Evolutionary conservation across 2,329 filamentous ascomycete species (phyloP).

Genomic region (Penicillium sp.): DNA sequence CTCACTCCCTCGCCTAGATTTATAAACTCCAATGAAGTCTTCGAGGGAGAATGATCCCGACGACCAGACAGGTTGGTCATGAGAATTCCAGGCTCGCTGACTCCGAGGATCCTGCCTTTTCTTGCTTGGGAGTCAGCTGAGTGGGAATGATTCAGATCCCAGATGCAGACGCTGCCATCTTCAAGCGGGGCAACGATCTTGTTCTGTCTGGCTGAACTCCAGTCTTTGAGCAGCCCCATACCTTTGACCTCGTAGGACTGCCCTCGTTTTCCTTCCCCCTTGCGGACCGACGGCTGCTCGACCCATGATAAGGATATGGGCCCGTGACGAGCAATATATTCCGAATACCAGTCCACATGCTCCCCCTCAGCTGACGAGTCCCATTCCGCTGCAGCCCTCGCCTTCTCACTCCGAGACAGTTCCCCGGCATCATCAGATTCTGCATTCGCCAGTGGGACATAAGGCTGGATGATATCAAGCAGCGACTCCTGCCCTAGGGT

Average conservation of each 20-base stretch:
- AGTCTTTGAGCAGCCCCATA: conserved; percentile 63
- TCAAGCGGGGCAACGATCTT: conserved; percentile 75
- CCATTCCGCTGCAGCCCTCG: conserved; percentile 64
- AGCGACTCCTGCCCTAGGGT: conserved; percentile 34
- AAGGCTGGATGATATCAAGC: conserved; percentile 35
- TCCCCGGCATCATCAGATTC: background rate
- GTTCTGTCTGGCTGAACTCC: conserved; percentile 51
- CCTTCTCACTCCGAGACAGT: conserved; percentile 29
- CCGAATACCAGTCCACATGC: conserved; percentile 77
- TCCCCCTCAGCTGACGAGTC: conserved; percentile 74
- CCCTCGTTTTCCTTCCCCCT: conserved; percentile 38
- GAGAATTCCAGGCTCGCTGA: conserved; percentile 66
- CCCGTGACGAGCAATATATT: conserved; percentile 80
- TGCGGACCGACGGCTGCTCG: conserved; percentile 53
- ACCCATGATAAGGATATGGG: conserved; percentile 76
- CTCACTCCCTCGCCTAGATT: conserved; percentile 77
- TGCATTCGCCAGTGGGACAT: background rate
- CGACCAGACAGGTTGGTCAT: conserved; percentile 69
- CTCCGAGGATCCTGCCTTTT: conserved; percentile 59
- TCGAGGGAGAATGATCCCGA: conserved; percentile 26
- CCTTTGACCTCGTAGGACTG: conserved; percentile 66
- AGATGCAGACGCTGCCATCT: conserved; percentile 82
- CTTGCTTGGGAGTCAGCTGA: conserved; percentile 36
- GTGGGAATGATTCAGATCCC: conserved; percentile 63
- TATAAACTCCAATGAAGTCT: conserved; percentile 35